phyloP scores from a whole-genome alignment of 345 rosid species.

The Pistacia vera region DNA sequence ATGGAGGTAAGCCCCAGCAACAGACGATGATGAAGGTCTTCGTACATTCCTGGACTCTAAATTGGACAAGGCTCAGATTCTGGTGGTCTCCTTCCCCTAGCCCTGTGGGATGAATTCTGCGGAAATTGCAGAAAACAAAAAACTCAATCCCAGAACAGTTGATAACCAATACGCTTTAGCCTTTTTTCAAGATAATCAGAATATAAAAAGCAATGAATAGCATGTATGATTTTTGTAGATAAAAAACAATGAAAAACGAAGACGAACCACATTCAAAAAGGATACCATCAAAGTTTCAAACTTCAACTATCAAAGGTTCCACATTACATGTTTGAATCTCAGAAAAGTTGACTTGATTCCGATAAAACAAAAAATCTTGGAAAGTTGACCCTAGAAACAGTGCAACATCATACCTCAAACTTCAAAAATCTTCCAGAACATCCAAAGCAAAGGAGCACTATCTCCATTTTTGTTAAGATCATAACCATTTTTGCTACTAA shows the following conservation, averaged over 20 bases:
- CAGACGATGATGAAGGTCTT: conserved; percentile 72
- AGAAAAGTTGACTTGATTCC: conserved; percentile 5
- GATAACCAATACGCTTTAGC: background rate
- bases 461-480: conserved; percentile 88
- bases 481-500: conserved; percentile 77
- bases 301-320: conserved; percentile 1
- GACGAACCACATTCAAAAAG: background rate
- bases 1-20: conserved; percentile 87
- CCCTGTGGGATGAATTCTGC: conserved; percentile 70
- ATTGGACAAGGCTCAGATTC: conserved; percentile 60
- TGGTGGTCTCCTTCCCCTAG: conserved; percentile 63
- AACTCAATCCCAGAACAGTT: background rate
- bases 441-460: conserved; percentile 76
- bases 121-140: conserved; percentile 12
- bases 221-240: background rate
- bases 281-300: background rate
- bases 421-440: conserved; percentile 93
- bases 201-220: background rate
- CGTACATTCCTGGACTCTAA: conserved; percentile 64
- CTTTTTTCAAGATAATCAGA: conserved; percentile 9
- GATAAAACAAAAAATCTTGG: background rate
- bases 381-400: conserved; percentile 10
- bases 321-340: background rate
- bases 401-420: conserved; percentile 57
- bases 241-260: background rate